Base-by-base conservation (phyloP, 768 basidiomycete genomes). In the Suillus ampliporus region DNA sequence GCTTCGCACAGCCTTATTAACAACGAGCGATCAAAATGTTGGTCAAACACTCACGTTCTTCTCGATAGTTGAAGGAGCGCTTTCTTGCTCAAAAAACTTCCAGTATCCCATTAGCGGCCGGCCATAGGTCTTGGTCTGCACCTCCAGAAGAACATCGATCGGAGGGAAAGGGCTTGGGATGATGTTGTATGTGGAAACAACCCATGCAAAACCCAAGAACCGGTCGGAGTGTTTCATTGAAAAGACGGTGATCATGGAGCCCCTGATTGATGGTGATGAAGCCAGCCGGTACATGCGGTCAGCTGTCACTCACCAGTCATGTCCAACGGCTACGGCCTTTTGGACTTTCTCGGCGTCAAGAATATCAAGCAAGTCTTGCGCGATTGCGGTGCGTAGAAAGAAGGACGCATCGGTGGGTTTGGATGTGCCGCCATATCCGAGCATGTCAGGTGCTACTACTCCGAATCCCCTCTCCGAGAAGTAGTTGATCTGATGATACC, bases 341-440 rank as follows among this genome's bases (percentile, higher is more conserved):
- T 69, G 26, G 52, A 74, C 69, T 1, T 62, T 68, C 62, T 80
- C 81, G 15, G 63, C 69, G 58, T 81, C 77, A 26, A 82, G 67
- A 50, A 82, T 74, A 31, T 80, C 79, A 3, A 80, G 3, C 15
- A 80, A 50, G 50, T 82, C 81, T 48, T 69, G 68, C 4, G 54
- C 72, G 10, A 79, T 43, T 11, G 67, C 65, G 11, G 70, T 68
- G 21, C 66, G 68, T 28, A 66, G 47, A 56, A 79, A 80, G 14
- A 69, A 64, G 13, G 61, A 57, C 13, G 69, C 61, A 46, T 77
- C 72, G 0, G 57, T 63, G 9, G 83, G 77, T 66, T 83, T 84
- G 62, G 77, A 76, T 4, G 84, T 83, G 23, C 68, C 76, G 17
- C 82, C 83, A 38, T 74, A 78, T 7, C 84, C 83, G 15, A 85